These are phyloP conservation scores for Tulasnella sp. DNA, from an alignment of 768 basidiomycete species.

Conservation along the genomic window DNA sequence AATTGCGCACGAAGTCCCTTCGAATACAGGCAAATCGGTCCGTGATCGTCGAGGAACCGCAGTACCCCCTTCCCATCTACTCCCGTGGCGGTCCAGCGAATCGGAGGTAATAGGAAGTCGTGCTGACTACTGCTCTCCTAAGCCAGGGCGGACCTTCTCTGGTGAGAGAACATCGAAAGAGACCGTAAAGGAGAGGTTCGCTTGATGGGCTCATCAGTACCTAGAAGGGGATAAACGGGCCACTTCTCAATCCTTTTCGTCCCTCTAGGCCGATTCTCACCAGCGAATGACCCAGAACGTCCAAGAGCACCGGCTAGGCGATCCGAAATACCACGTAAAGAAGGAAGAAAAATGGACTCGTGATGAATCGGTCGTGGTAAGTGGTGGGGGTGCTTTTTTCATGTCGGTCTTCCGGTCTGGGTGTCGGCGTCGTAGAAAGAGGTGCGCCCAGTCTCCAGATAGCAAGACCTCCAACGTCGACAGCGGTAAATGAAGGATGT, in stretches of 20 bases:
- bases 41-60: not conserved
- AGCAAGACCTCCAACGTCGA: not conserved
- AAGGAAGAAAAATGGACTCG: too few species aligned
- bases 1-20: not conserved
- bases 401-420: not conserved
- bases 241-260: not conserved
- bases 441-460: not conserved
- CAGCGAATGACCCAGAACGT: not conserved
- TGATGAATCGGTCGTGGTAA: too few species aligned
- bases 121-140: not conserved
- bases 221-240: not conserved
- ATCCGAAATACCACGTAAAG: not conserved
- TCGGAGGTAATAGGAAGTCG: not conserved
- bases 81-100: not conserved
- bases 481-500: not conserved
- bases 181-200: not conserved
- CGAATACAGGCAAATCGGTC: not conserved
- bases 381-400: not conserved
- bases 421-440: not conserved
- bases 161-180: not conserved
- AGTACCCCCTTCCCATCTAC: not conserved
- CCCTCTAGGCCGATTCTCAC: not conserved
- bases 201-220: not conserved
- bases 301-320: not conserved
- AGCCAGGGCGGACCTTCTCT: not conserved